phyloP scores from a whole-genome alignment of 805 yeast species.

The Wickerhamomyces queroliae region DNA sequence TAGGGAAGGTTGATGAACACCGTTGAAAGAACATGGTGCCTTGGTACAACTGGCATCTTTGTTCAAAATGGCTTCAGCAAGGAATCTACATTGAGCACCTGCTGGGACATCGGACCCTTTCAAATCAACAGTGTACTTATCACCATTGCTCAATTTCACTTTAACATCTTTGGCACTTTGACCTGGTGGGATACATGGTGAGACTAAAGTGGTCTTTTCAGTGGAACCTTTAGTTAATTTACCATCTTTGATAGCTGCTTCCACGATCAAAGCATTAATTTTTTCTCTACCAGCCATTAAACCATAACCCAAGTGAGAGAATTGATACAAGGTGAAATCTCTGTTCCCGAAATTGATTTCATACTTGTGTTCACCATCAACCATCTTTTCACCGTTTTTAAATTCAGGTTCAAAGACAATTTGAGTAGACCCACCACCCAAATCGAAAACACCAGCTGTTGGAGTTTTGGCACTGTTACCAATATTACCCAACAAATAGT shows the following conservation, averaged over 20 bases:
- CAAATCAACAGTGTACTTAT: conserved; percentile 50
- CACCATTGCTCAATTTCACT: conserved; percentile 48
- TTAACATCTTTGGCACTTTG: conserved; percentile 49
- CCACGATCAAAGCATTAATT: conserved; percentile 63
- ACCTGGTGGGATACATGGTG: conserved; percentile 90
- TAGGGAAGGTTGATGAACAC: conserved; percentile 94
- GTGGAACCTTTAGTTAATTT: conserved; percentile 32
- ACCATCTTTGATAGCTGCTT: conserved; percentile 38
- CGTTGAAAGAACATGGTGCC: conserved; percentile 92
- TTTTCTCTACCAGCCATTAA: conserved; percentile 89
- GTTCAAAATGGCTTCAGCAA: conserved; percentile 78
- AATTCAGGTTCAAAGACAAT: conserved; percentile 95
- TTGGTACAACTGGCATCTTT: conserved; percentile 72
- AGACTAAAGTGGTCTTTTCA: conserved; percentile 43
- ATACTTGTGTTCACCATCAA: conserved; percentile 86
- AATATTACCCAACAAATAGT: conserved; percentile 88
- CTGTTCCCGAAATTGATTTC: conserved; percentile 75
- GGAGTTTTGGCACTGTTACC: conserved; percentile 68
- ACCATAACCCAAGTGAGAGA: conserved; percentile 94
- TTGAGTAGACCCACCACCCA: conserved; percentile 98
- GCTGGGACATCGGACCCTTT: conserved; percentile 59
- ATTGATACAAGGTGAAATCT: conserved; percentile 80
- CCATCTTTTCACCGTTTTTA: conserved; percentile 51
- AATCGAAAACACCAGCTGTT: conserved; percentile 95
- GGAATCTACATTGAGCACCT: conserved; percentile 78